Conservation (phyloP, 768 basidiomycete genomes). For the Russula compacta region DNA sequence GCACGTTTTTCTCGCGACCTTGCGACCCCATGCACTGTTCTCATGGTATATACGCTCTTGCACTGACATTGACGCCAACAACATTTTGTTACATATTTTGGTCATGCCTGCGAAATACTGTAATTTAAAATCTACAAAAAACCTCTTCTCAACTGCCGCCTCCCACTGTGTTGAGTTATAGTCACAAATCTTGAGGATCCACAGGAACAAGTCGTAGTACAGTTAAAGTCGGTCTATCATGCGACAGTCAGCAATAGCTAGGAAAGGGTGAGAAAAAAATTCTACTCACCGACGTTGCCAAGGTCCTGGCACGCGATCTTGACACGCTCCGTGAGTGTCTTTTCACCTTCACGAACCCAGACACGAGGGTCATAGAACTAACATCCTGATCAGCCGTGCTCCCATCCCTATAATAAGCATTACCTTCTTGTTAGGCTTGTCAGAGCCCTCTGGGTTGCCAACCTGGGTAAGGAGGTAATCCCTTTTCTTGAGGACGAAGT, state of each 20-base stretch:
- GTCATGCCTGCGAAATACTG: neutral
- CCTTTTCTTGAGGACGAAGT: constrained; percentile 80
- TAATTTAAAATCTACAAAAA: constrained; percentile 3
- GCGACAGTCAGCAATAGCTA: neutral
- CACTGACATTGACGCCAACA: neutral
- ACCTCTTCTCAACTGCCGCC: neutral
- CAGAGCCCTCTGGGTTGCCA: constrained; percentile 92
- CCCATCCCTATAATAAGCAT: neutral
- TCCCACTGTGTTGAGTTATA: neutral
- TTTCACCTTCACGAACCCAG: constrained; percentile 98
- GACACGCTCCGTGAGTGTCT: constrained; percentile 79
- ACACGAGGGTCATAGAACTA: constrained; percentile 93
- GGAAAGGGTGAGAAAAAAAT: neutral
- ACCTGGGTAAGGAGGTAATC: constrained; percentile 87
- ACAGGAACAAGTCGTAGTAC: neutral
- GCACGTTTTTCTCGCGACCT: neutral
- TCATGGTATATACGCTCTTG: too few species aligned
- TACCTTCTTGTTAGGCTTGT: constrained; percentile 99
- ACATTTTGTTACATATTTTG: neutral
- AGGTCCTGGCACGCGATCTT: constrained; percentile 91
- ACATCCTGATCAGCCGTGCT: neutral
- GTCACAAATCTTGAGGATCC: neutral
- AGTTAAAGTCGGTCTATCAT: constrained; percentile 6
- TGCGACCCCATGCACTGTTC: neutral
- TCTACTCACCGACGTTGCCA: constrained; percentile 38